Evolutionary conservation across 2,329 filamentous ascomycete species (phyloP).

Genomic region (Cladosporium colombiae): DNA sequence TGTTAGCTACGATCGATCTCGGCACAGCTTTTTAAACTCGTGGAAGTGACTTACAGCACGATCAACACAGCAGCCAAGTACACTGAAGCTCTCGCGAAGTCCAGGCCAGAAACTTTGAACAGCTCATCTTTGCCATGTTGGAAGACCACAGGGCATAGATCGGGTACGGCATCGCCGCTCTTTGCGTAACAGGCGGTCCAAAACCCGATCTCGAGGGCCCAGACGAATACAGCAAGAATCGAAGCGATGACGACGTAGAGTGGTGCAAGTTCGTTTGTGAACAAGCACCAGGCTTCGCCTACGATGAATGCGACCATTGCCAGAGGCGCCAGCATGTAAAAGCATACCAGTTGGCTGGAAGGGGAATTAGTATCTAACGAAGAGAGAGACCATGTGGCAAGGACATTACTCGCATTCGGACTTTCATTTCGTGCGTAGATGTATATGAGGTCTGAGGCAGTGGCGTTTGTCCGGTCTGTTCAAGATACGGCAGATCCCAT

Average conservation of each 20-base stretch:
- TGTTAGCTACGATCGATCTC: neutral
- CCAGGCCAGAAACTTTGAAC: neutral
- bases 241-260: conserved; percentile 5
- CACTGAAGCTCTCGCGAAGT: neutral
- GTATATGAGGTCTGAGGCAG: neutral
- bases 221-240: neutral
- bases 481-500: conserved; percentile 10
- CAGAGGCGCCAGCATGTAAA: conserved; percentile 8
- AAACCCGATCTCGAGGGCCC: neutral
- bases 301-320: neutral
- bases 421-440: conserved; percentile 20
- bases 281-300: neutral
- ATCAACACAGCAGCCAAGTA: conserved; percentile 3
- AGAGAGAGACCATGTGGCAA: neutral
- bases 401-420: conserved; percentile 17
- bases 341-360: conserved; percentile 21
- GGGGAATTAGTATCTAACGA: neutral
- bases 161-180: neutral
- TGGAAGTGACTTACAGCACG: neutral
- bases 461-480: neutral
- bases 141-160: neutral
- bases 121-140: conserved; percentile 1
- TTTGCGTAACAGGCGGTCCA: neutral
- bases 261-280: conserved; percentile 6
- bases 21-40: neutral